phyloP scores from a whole-genome alignment of 345 rosid species.

The Ceriops tagal region DNA sequence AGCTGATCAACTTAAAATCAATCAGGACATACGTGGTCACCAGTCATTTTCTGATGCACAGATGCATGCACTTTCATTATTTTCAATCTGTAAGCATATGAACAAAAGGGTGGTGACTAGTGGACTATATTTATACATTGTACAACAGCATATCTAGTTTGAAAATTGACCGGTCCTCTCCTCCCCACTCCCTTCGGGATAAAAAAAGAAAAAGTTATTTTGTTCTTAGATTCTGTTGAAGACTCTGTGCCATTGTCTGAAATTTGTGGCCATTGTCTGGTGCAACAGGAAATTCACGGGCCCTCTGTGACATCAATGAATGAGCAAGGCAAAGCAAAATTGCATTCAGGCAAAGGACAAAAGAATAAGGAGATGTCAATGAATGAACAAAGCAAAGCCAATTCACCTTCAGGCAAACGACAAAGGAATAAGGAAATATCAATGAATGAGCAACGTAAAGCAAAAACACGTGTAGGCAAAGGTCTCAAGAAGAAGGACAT shows the following conservation, averaged over 20 bases:
- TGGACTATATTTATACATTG: no score
- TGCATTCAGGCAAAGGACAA: constrained; percentile 10
- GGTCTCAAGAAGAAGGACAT: constrained; percentile 31
- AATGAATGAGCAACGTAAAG: constrained; percentile 29
- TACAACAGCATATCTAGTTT: no score
- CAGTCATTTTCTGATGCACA: background rate
- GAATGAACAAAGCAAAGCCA: constrained; percentile 29
- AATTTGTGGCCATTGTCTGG: constrained; percentile 1
- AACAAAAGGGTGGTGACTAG: no score
- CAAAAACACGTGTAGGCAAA: constrained; percentile 21
- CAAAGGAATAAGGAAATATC: constrained; percentile 32
- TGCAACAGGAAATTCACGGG: constrained; percentile 39
- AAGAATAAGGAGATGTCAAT: background rate
- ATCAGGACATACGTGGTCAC: no score
- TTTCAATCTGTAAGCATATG: no score
- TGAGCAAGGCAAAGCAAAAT: constrained; percentile 28
- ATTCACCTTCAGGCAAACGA: constrained; percentile 22
- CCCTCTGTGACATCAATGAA: constrained; percentile 26
- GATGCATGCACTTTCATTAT: background rate
- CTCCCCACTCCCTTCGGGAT: no score
- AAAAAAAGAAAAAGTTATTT: background rate
- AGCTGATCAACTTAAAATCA: no score
- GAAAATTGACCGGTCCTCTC: no score
- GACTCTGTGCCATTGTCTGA: background rate
- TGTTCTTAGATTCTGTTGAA: background rate